Percentiles rank a stretch among this genome's conserved stretches.
Evolutionary conservation across 306 rosid species (phyloP).

Genomic region (Vigna trinervia): DNA sequence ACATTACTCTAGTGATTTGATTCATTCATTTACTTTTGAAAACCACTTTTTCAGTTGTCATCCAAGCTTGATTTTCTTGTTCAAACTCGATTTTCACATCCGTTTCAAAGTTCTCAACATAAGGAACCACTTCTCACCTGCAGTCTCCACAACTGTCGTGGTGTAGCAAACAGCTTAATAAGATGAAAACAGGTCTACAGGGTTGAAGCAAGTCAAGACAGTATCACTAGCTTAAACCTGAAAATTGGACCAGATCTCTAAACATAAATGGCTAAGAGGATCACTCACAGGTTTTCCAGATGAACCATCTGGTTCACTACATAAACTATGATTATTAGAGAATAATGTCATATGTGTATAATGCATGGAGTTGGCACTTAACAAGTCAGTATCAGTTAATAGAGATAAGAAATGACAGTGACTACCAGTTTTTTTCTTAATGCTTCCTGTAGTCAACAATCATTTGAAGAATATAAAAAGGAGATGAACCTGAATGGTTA

Average conservation of each 20-base stretch:
- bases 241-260: slow-evolving; percentile 15
- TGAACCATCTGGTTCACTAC: neutral
- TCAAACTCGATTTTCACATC: neutral
- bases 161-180: neutral
- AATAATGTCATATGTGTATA: slow-evolving; percentile 1
- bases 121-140: neutral
- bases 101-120: neutral
- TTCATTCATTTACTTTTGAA: neutral
- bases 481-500: slow-evolving; percentile 80
- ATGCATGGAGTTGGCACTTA: slow-evolving; percentile 1
- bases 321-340: slow-evolving; percentile 15
- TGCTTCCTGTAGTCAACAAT: slow-evolving; percentile 10
- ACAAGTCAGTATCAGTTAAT: neutral
- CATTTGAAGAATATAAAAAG: slow-evolving; percentile 24
- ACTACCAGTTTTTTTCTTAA: slow-evolving; percentile 1
- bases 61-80: neutral
- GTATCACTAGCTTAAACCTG: neutral
- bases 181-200: slow-evolving; percentile 9
- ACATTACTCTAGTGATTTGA: neutral
- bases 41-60: neutral
- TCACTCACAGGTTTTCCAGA: neutral
- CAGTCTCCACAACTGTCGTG: neutral
- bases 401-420: slow-evolving; percentile 27
- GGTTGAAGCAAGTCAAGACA: neutral
- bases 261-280: slow-evolving; percentile 10